Conservation (phyloP, 805 yeast genomes). For the Starmerella roubikii region DNA sequence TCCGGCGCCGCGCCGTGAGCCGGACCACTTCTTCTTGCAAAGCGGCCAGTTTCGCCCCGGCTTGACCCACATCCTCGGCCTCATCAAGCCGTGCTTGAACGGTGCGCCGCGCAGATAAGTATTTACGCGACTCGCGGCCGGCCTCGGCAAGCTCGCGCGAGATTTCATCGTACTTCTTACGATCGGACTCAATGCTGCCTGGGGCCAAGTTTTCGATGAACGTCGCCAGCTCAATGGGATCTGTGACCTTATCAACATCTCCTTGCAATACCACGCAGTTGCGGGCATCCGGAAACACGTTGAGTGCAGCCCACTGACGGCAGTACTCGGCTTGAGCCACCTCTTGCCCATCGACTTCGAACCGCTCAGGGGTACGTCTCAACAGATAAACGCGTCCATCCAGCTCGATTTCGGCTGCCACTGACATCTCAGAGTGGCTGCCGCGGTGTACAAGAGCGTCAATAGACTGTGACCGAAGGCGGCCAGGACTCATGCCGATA, state of each 20-base stretch:
- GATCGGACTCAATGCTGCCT: constrained; percentile 33
- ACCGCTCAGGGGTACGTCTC: constrained; percentile 12
- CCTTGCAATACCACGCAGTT: constrained; percentile 94
- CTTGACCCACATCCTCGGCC: constrained; percentile 38
- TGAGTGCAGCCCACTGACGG: constrained; percentile 53
- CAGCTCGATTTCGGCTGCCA: constrained; percentile 10
- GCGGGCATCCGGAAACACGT: constrained; percentile 74
- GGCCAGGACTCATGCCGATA: constrained; percentile 64
- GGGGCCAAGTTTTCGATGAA: constrained; percentile 53
- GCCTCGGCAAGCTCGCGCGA: constrained; percentile 44
- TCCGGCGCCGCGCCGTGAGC: constrained; percentile 6
- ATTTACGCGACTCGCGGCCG: constrained; percentile 48
- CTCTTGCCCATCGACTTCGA: constrained; percentile 9
- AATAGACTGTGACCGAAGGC: constrained; percentile 59
- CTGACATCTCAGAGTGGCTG: constrained; percentile 4
- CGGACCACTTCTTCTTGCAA: constrained; percentile 6
- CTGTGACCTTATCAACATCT: constrained; percentile 83
- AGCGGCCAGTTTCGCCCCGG: constrained; percentile 35
- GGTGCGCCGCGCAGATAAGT: constrained; percentile 58
- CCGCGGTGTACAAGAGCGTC: constrained; percentile 64
- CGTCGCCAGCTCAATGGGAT: constrained; percentile 57
- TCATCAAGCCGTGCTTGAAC: constrained; percentile 41
- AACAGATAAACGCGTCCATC: not conserved
- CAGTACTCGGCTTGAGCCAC: constrained; percentile 37
- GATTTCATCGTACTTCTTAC: constrained; percentile 51